Conservation (phyloP, 164 flowering plant species). For the Tinospora cordifolia region DNA sequence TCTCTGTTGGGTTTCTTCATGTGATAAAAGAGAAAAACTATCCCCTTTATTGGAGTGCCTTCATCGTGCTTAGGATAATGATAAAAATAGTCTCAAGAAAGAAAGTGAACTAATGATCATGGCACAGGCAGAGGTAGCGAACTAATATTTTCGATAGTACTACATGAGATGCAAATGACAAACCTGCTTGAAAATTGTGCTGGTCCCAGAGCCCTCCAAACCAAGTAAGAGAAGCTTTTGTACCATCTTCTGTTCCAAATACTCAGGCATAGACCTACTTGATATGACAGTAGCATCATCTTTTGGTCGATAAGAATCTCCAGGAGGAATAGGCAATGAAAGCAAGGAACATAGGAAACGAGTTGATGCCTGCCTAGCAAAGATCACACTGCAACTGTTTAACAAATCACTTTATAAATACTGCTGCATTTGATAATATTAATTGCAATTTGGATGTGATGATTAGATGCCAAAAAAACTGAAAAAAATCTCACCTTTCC, state of each 20-base stretch:
- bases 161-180: slow-evolving; percentile 11
- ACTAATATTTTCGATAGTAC: neutral
- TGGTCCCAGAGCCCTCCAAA: slow-evolving; percentile 74
- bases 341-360: slow-evolving; percentile 61
- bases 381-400: slow-evolving; percentile 17
- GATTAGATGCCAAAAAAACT: neutral
- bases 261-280: slow-evolving; percentile 47
- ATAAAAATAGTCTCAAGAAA: neutral
- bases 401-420: slow-evolving; percentile 4
- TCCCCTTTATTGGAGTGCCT: neutral
- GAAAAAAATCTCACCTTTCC: slow-evolving; percentile 65
- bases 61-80: neutral
- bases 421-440: slow-evolving; percentile 1
- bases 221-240: slow-evolving; percentile 86
- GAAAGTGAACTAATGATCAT: neutral
- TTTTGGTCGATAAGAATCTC: slow-evolving; percentile 40
- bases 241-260: slow-evolving; percentile 51
- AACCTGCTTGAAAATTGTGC: slow-evolving; percentile 90
- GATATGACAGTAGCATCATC: slow-evolving; percentile 55
- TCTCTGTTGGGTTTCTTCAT: too few relatives aligned
- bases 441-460: neutral
- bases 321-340: slow-evolving; percentile 70
- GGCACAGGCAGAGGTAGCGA: neutral
- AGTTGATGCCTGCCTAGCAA: slow-evolving; percentile 60
- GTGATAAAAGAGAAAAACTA: neutral